These are phyloP conservation scores for Boletus rufocinnamomeus DNA, from an alignment of 768 basidiomycete genomes.

Conservation along the genomic window DNA sequence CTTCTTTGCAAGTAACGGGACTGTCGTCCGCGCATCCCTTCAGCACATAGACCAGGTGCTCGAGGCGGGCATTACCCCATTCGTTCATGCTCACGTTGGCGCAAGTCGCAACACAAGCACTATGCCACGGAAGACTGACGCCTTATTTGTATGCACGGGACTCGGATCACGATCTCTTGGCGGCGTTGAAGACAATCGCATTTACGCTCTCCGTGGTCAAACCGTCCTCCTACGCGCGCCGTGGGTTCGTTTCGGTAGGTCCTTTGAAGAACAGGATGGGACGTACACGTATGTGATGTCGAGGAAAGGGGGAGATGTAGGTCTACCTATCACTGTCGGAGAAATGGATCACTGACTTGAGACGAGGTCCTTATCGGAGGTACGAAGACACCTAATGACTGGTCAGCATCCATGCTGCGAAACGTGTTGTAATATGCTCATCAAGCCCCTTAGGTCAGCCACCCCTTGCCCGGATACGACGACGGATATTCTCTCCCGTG, in stretches of 20 bases:
- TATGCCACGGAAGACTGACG: background rate
- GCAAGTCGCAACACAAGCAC: background rate
- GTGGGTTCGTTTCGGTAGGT: constrained; percentile 41
- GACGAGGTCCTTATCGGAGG: constrained; percentile 57
- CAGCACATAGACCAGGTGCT: constrained; percentile 64
- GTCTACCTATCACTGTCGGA: constrained; percentile 13
- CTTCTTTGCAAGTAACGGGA: constrained; percentile 57
- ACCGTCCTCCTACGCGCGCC: constrained; percentile 44
- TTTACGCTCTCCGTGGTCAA: constrained; percentile 46
- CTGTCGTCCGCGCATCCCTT: constrained; percentile 54
- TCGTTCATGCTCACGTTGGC: background rate
- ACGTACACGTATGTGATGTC: constrained; percentile 38
- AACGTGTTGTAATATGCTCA: background rate
- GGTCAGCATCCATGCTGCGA: constrained; percentile 36
- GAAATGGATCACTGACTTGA: background rate
- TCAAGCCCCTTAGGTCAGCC: background rate
- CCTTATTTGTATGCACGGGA: constrained; percentile 59
- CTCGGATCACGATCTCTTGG: constrained; percentile 51
- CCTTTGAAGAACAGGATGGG: constrained; percentile 26
- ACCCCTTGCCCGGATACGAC: constrained; percentile 38
- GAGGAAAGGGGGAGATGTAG: constrained; percentile 39
- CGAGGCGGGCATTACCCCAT: constrained; percentile 9
- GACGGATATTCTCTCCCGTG: constrained; percentile 55
- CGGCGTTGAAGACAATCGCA: constrained; percentile 45
- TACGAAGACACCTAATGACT: constrained; percentile 56